These are phyloP conservation scores for Strobilomyces confusus DNA, from an alignment of 768 basidiomycete genomes.

Conservation along the genomic window DNA sequence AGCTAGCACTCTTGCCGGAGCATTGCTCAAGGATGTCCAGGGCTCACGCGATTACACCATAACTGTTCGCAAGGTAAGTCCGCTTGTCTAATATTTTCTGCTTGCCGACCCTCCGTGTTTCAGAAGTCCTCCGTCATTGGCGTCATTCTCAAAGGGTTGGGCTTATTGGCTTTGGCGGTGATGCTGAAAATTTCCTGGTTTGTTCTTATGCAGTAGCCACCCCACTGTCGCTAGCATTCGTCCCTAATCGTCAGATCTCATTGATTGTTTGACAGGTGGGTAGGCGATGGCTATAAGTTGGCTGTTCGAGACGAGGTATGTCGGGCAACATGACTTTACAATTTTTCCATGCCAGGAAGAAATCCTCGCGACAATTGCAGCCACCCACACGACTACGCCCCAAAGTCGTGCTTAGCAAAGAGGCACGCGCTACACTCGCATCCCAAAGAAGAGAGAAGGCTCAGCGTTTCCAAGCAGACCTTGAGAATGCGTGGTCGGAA, in stretches of 20 bases:
- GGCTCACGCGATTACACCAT: neutral
- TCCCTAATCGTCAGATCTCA: neutral
- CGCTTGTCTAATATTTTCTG: too few species aligned
- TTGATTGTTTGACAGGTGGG: neutral
- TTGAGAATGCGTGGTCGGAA: neutral
- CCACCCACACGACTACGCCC: neutral
- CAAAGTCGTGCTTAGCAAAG: neutral
- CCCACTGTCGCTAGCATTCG: neutral
- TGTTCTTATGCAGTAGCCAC: neutral
- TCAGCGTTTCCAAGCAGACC: neutral
- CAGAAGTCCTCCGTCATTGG: neutral
- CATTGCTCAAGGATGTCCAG: neutral
- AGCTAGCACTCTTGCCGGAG: neutral
- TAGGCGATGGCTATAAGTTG: neutral
- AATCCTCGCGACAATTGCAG: neutral
- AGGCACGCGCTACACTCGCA: neutral
- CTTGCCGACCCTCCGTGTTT: too few species aligned
- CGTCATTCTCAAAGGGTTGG: neutral
- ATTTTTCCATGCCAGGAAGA: neutral
- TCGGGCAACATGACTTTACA: neutral
- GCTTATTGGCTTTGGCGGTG: neutral
- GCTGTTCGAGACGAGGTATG: neutral
- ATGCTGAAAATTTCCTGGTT: neutral
- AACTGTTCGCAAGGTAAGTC: neutral
- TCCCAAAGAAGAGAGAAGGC: neutral